Conservation (phyloP, 768 basidiomycete species). For the Hypholoma fasciculare region DNA sequence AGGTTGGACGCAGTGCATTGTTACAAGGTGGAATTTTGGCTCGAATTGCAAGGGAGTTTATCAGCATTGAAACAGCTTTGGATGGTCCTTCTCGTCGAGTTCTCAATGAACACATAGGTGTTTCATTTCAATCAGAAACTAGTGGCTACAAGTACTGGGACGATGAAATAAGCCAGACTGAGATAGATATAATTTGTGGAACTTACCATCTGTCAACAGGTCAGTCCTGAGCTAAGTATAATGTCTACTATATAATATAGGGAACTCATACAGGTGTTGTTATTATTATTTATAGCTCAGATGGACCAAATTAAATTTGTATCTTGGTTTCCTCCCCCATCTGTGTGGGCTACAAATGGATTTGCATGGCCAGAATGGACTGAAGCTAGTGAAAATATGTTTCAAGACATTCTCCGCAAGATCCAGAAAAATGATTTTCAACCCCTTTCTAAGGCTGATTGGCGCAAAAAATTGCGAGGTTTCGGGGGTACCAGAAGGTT, state of each 20-base stretch:
- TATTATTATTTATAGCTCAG: background rate
- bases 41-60: constrained; percentile 9
- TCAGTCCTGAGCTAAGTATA: background rate
- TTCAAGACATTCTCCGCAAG: background rate
- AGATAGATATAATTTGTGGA: constrained; percentile 7
- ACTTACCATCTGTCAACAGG: constrained; percentile 10
- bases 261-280: background rate
- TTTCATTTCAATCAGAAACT: background rate
- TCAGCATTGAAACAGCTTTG: constrained; percentile 2
- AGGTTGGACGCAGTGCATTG: constrained; percentile 5
- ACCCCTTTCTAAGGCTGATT: too few species aligned
- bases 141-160: constrained; percentile 4
- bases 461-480: too few species aligned
- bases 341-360: constrained; percentile 2
- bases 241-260: background rate
- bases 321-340: constrained; percentile 10
- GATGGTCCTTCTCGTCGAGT: constrained; percentile 14
- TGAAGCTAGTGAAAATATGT: background rate
- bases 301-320: background rate
- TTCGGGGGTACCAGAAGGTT: too few species aligned
- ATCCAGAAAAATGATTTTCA: background rate
- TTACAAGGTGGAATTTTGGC: constrained; percentile 12
- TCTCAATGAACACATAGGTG: background rate
- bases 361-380: constrained; percentile 7
- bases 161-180: constrained; percentile 9